Evolutionary conservation across 305 asterid species (phyloP).

Genomic region (Rubia peregrina): DNA sequence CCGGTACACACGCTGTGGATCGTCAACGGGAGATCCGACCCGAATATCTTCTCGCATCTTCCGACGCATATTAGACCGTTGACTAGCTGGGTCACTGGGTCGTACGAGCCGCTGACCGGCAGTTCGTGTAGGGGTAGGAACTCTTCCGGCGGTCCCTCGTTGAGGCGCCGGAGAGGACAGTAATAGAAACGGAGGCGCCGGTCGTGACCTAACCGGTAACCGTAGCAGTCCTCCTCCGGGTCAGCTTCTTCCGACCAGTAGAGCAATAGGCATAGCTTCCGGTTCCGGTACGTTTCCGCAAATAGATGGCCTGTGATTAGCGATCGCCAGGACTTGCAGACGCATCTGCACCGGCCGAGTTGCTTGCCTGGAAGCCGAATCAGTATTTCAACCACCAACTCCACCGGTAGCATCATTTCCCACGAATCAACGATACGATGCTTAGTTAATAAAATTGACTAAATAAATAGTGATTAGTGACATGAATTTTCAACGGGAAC

Average conservation of each 20-base stretch:
- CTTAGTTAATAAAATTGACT: background rate
- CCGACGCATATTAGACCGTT: background rate
- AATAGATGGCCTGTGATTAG: background rate
- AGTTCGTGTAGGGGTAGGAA: background rate
- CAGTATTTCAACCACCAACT: background rate
- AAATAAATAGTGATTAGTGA: no score
- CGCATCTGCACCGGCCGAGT: background rate
- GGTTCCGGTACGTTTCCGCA: background rate
- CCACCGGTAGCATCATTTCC: background rate
- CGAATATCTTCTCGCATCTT: background rate
- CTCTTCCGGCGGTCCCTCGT: background rate
- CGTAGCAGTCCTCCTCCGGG: background rate
- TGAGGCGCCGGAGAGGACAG: background rate
- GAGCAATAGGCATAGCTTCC: background rate
- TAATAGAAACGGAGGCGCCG: background rate
- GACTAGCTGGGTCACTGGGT: background rate
- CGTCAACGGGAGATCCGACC: background rate
- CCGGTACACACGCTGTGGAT: background rate
- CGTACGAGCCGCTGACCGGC: background rate
- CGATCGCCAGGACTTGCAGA: background rate
- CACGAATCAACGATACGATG: background rate
- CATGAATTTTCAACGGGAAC: no score
- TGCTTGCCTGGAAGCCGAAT: background rate
- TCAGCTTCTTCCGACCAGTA: background rate
- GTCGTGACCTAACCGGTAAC: background rate